Evolutionary conservation across 148 eudicot species (phyloP).

Genomic region (Pharnaceum exiguum): DNA sequence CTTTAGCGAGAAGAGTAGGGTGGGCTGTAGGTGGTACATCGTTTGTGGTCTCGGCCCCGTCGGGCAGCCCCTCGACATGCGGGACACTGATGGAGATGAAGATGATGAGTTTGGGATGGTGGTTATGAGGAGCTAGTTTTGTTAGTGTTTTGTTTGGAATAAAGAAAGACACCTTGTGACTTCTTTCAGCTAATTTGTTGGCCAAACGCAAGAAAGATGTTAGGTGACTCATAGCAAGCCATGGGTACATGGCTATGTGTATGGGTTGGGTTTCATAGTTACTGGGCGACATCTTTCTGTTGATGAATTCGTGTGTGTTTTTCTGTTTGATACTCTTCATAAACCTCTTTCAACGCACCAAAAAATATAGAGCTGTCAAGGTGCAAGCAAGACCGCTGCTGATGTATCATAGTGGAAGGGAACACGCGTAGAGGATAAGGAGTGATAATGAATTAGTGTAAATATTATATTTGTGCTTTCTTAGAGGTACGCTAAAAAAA

Average conservation of each 20-base stretch:
- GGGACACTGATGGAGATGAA: constrained; percentile 28
- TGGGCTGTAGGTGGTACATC: constrained; percentile 15
- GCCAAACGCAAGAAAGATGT: constrained; percentile 23
- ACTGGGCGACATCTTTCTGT: too few species aligned
- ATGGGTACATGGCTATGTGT: constrained; percentile 27
- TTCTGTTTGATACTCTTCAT: too few species aligned
- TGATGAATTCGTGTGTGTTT: too few species aligned
- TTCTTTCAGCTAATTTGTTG: constrained; percentile 23
- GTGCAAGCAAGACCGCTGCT: too few species aligned
- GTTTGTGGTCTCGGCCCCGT: constrained; percentile 23
- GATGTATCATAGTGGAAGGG: too few species aligned
- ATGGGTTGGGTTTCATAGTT: too few species aligned
- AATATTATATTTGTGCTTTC: too few species aligned
- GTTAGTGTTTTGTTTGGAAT: constrained; percentile 17
- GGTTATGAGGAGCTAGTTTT: constrained; percentile 23
- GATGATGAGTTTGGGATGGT: constrained; percentile 20
- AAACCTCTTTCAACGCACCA: too few species aligned
- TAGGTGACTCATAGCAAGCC: constrained; percentile 34
- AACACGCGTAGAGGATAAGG: too few species aligned
- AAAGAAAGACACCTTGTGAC: constrained; percentile 25
- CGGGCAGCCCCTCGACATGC: constrained; percentile 28
- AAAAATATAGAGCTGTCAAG: too few species aligned
- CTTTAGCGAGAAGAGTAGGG: constrained; percentile 11
- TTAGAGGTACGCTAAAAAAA: too few species aligned
- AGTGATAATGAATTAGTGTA: too few species aligned